A percentile compares a stretch with the other conserved stretches of the same genome.
Conservation (phyloP, 139 green algal genomes). For the Picochlorum costavermella region DNA sequence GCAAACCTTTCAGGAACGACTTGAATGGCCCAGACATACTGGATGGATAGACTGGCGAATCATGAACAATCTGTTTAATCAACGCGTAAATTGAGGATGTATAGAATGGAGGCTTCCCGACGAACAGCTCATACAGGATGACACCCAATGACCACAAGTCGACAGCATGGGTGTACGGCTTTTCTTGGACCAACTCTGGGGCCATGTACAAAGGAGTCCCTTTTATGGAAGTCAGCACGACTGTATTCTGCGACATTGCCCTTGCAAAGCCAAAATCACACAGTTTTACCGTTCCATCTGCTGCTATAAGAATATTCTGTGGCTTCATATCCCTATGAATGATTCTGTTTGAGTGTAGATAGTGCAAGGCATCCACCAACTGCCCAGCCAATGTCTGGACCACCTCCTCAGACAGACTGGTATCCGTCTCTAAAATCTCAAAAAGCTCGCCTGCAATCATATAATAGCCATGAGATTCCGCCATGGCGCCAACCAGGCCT, state of each 20-base stretch:
- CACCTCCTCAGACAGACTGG: slow-evolving; percentile 70
- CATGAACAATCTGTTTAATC: slow-evolving; percentile 88
- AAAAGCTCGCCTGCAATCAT: slow-evolving; percentile 84
- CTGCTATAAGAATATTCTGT: slow-evolving; percentile 78
- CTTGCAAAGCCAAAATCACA: slow-evolving; percentile 88
- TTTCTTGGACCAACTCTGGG: slow-evolving; percentile 96
- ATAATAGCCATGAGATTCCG: not conserved
- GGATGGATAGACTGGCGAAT: slow-evolving; percentile 83
- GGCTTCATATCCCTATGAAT: slow-evolving; percentile 91
- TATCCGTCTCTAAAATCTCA: slow-evolving; percentile 94
- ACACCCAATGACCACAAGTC: slow-evolving; percentile 97
- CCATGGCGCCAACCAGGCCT: not conserved
- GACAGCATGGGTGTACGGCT: slow-evolving; percentile 89
- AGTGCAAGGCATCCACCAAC: slow-evolving; percentile 87
- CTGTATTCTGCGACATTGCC: slow-evolving; percentile 84
- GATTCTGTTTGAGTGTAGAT: slow-evolving; percentile 90
- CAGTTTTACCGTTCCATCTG: slow-evolving; percentile 59
- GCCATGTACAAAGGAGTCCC: slow-evolving; percentile 99
- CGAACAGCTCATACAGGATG: slow-evolving; percentile 97
- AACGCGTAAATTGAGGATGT: slow-evolving; percentile 97
- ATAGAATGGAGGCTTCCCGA: slow-evolving; percentile 96
- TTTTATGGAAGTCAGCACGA: slow-evolving; percentile 92
- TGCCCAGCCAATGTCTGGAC: slow-evolving; percentile 80
- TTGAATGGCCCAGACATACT: slow-evolving; percentile 83
- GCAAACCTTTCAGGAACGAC: slow-evolving; percentile 88